phyloP scores from a whole-genome alignment of 176 grass and related monocot species.

The Aegilops bicornis region DNA sequence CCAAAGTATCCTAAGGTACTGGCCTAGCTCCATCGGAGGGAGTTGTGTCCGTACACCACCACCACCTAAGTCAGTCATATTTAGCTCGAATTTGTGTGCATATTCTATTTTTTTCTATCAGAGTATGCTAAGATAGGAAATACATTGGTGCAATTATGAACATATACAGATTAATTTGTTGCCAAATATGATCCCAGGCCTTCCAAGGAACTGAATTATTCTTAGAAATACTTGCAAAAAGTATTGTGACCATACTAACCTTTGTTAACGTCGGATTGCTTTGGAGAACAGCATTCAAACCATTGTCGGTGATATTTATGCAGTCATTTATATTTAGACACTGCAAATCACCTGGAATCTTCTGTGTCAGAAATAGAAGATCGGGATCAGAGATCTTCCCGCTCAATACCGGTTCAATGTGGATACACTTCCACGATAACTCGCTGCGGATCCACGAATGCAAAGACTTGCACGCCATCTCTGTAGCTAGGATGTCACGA shows the following conservation, averaged over 20 bases:
- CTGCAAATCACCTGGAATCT: slow-evolving; percentile 47
- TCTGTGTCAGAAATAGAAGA: slow-evolving; percentile 51
- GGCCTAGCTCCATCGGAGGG: neutral
- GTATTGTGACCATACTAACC: slow-evolving; percentile 59
- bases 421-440: slow-evolving; percentile 63
- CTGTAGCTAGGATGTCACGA: slow-evolving; percentile 54
- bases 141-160: neutral
- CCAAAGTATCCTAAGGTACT: neutral
- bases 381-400: slow-evolving; percentile 62
- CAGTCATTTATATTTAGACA: slow-evolving; percentile 54
- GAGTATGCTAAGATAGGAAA: neutral
- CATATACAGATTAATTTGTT: neutral
- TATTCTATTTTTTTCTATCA: neutral
- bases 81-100: neutral
- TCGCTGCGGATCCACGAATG: slow-evolving; percentile 41
- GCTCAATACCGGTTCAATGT: slow-evolving; percentile 44
- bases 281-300: slow-evolving; percentile 65
- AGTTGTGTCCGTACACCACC: neutral
- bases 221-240: slow-evolving; percentile 9
- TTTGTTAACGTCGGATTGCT: slow-evolving; percentile 57
- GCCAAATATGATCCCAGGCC: neutral
- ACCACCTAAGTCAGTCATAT: neutral
- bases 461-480: slow-evolving; percentile 77
- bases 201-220: slow-evolving; percentile 1
- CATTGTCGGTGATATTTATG: slow-evolving; percentile 73